phyloP scores from a whole-genome alignment of 352 stramenopile species.

The Phytophthora aleatoria region DNA sequence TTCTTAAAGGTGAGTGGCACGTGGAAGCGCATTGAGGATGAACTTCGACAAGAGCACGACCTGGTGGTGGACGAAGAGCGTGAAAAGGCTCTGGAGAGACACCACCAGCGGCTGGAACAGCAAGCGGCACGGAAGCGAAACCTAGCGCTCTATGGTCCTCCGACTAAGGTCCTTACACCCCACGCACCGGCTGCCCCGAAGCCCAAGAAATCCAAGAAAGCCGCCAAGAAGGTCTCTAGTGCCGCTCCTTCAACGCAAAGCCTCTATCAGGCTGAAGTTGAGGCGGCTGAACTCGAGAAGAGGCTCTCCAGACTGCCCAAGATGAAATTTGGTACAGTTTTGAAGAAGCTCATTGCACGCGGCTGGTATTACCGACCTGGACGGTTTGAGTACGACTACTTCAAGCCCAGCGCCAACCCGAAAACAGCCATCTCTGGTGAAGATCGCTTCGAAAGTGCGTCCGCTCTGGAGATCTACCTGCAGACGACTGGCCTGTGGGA shows the following conservation, averaged over 20 bases:
- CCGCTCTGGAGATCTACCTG: conserved; percentile 70
- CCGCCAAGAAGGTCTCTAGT: conserved; percentile 25
- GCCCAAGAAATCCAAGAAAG: conserved; percentile 34
- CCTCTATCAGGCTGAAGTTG: conserved; percentile 33
- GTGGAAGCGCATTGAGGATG: conserved; percentile 63
- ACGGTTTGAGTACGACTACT: conserved; percentile 87
- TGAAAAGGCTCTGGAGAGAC: conserved; percentile 45
- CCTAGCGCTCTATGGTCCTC: conserved; percentile 20
- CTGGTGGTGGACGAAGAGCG: conserved; percentile 58
- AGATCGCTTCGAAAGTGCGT: conserved; percentile 78
- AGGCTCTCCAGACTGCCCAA: conserved; percentile 29
- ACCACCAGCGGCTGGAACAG: conserved; percentile 42
- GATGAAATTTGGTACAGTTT: conserved; percentile 64
- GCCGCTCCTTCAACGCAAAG: conserved; percentile 16
- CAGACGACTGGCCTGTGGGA: conserved; percentile 69
- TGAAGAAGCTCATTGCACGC: conserved; percentile 54
- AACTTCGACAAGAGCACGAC: conserved; percentile 59
- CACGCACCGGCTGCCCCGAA: conserved; percentile 18
- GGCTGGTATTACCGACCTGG: conserved; percentile 76
- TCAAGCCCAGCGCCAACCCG: conserved; percentile 61
- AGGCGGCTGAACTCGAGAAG: conserved; percentile 21
- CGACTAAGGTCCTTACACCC: background rate
- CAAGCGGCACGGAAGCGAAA: conserved; percentile 36
- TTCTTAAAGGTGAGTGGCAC: conserved; percentile 63
- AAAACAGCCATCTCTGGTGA: conserved; percentile 60